Evolutionary conservation across 768 basidiomycete species (phyloP).

Genomic region (Suillus paluster): DNA sequence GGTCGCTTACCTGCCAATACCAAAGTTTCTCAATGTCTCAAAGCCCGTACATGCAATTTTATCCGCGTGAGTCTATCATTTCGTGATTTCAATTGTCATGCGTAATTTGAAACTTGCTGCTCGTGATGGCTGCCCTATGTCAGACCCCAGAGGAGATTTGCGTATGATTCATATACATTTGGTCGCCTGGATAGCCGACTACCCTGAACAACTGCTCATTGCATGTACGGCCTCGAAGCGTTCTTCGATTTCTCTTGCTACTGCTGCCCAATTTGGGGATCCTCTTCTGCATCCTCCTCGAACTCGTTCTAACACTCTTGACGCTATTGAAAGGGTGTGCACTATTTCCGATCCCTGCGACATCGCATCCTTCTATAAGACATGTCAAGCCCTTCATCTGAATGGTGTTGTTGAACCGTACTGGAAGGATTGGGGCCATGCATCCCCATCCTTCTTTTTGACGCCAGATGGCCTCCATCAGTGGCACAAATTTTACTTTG

Average conservation of each 20-base stretch:
- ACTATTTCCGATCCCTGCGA: conserved; percentile 23
- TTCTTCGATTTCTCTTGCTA: conserved; percentile 21
- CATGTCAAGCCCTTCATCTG: not conserved
- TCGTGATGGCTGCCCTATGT: conserved; percentile 29
- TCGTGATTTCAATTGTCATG: conserved; percentile 33
- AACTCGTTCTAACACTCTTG: conserved; percentile 4
- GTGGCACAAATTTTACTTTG: conserved; percentile 30
- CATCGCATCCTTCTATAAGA: conserved; percentile 12
- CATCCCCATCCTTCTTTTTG: conserved; percentile 25
- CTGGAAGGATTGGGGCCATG: conserved; percentile 34
- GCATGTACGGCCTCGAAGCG: conserved; percentile 14
- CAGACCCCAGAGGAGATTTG: conserved; percentile 24
- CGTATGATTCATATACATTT: conserved; percentile 17
- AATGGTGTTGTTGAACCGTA: conserved; percentile 31
- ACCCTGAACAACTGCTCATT: conserved; percentile 21
- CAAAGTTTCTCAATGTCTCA: conserved; percentile 26
- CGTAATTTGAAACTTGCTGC: conserved; percentile 34
- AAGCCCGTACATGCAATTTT: conserved; percentile 31
- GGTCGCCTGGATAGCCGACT: conserved; percentile 21
- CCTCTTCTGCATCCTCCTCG: conserved; percentile 11
- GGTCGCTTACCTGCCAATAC: conserved; percentile 35
- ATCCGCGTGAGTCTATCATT: conserved; percentile 32
- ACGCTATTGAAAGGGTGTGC: conserved; percentile 10
- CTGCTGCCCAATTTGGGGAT: conserved; percentile 20
- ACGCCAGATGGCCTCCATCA: conserved; percentile 33